Evolutionary conservation across 2,329 filamentous ascomycete genomes (phyloP).

Genomic region (Penicillium corylophilum): DNA sequence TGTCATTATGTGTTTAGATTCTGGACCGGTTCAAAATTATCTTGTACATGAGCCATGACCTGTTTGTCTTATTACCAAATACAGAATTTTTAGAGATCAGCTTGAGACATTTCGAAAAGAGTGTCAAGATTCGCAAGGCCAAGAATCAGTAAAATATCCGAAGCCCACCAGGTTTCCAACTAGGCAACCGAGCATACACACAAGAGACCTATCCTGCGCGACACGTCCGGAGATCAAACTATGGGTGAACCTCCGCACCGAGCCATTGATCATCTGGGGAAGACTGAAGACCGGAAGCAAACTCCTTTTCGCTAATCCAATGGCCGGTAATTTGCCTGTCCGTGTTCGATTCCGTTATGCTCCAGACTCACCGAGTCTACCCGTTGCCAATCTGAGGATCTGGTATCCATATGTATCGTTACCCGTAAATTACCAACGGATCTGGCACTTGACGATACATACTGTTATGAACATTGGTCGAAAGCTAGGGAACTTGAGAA

Average conservation of each 20-base stretch:
- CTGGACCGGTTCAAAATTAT: conserved; percentile 3
- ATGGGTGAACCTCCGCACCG: conserved; percentile 9
- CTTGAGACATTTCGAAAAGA: conserved; percentile 3
- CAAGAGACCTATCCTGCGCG: neutral
- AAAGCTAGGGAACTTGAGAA: neutral
- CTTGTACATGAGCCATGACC: conserved; percentile 25
- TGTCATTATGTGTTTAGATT: conserved; percentile 4
- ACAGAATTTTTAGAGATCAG: neutral
- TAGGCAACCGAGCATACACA: neutral
- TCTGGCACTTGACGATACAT: no score
- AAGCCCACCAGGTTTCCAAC: neutral
- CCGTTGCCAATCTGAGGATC: neutral
- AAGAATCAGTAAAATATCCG: neutral
- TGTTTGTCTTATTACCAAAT: conserved; percentile 12
- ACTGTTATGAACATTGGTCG: no score
- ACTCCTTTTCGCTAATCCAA: neutral
- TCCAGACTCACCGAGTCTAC: neutral
- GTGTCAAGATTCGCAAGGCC: neutral
- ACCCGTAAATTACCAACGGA: neutral
- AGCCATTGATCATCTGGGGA: conserved; percentile 10
- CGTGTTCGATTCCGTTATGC: neutral
- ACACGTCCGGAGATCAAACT: conserved; percentile 1
- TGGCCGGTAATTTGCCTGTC: neutral
- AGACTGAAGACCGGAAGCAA: neutral
- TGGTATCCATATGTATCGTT: neutral